Percentiles rank a stretch among this genome's conserved stretches.
phyloP scores from a whole-genome alignment of 495 filamentous ascomycete genomes.

The Penicillium chermesinum region DNA sequence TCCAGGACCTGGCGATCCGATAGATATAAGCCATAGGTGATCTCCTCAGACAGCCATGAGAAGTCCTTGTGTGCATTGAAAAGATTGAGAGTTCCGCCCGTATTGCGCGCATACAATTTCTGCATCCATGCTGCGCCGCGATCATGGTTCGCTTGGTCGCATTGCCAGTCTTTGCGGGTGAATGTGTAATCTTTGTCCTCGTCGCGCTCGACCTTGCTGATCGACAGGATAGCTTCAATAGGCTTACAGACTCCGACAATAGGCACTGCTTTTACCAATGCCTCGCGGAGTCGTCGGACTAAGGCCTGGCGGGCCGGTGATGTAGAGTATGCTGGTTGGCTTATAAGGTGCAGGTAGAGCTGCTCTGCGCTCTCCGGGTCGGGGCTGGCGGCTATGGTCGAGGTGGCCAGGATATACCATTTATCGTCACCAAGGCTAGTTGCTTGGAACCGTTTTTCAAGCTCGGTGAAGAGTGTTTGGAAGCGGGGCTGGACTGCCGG shows the following conservation, averaged over 20 bases:
- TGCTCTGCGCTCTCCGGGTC: constrained; percentile 44
- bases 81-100: constrained; percentile 31
- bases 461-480: constrained; percentile 41
- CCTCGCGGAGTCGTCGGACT: constrained; percentile 47
- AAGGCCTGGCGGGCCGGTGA: constrained; percentile 39
- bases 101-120: constrained; percentile 36
- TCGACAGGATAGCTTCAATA: constrained; percentile 45
- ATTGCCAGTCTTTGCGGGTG: constrained; percentile 36
- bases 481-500: constrained; percentile 27
- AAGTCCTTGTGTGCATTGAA: constrained; percentile 51
- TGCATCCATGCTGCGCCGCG: constrained; percentile 44
- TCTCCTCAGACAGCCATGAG: constrained; percentile 31
- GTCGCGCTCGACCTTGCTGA: constrained; percentile 41
- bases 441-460: constrained; percentile 48
- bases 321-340: constrained; percentile 32
- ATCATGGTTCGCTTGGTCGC: constrained; percentile 43
- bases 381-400: constrained; percentile 40
- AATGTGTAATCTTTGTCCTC: constrained; percentile 50
- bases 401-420: constrained; percentile 52
- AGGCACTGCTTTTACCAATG: constrained; percentile 45
- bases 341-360: constrained; percentile 48
- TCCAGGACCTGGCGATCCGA: constrained; percentile 49
- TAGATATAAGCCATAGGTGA: constrained; percentile 56
- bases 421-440: constrained; percentile 44
- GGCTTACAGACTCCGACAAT: constrained; percentile 53